phyloP scores from a whole-genome alignment of 371 early-diverging fungal genomes.

The Lichtheimia corymbifera region DNA sequence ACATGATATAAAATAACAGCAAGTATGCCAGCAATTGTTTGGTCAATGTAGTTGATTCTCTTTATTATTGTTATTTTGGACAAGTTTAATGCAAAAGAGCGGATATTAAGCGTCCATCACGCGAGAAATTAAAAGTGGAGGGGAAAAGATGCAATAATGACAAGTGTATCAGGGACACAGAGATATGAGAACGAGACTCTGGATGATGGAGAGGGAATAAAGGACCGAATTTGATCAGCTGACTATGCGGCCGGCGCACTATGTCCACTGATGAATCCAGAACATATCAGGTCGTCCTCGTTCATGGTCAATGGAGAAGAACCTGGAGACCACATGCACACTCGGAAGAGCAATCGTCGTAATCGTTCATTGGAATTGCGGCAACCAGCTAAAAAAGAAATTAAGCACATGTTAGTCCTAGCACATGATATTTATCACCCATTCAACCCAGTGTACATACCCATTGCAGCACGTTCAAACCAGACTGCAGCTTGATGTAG shows the following conservation, averaged over 20 bases:
- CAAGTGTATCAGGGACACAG: too few species aligned
- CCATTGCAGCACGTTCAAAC: slow-evolving; percentile 68
- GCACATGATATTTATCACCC: slow-evolving; percentile 5
- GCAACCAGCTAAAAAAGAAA: slow-evolving; percentile 42
- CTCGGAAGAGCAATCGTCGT: slow-evolving; percentile 46
- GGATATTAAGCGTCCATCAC: too few species aligned
- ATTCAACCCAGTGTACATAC: slow-evolving; percentile 18
- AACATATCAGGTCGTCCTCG: slow-evolving; percentile 34
- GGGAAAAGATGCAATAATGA: too few species aligned
- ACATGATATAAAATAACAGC: too few species aligned
- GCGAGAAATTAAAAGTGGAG: too few species aligned
- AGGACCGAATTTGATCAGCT: not conserved
- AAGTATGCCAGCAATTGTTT: too few species aligned
- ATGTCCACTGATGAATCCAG: slow-evolving; percentile 43
- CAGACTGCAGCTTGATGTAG: slow-evolving; percentile 60
- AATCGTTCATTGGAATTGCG: slow-evolving; percentile 55
- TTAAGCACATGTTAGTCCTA: not conserved
- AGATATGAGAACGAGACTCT: not conserved
- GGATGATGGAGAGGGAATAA: slow-evolving; percentile 2
- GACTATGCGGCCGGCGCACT: slow-evolving; percentile 56
- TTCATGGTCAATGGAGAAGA: slow-evolving; percentile 23
- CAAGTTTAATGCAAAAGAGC: too few species aligned
- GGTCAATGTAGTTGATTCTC: too few species aligned
- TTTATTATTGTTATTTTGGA: too few species aligned
- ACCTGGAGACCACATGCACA: slow-evolving; percentile 35